Conservation (phyloP, 2,329 filamentous ascomycete species). For the Alternaria metachromatica region DNA sequence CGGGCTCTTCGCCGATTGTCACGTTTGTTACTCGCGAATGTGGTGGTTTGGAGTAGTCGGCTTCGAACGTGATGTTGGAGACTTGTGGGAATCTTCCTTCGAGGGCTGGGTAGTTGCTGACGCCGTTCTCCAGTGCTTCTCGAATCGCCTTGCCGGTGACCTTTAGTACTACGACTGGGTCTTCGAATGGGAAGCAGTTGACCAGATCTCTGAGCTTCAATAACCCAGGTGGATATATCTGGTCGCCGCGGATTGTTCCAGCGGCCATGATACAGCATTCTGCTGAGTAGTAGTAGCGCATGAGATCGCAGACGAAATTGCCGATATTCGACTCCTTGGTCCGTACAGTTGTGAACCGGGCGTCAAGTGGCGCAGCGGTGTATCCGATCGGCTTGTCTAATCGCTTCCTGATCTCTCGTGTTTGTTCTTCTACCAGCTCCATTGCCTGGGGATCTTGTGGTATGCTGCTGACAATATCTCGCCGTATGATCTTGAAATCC, state of each 20-base stretch:
- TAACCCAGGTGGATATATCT: conserved; percentile 83
- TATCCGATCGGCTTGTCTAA: conserved; percentile 82
- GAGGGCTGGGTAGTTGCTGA: conserved; percentile 79
- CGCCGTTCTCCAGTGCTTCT: conserved; percentile 83
- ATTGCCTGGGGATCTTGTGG: conserved; percentile 67
- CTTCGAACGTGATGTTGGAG: conserved; percentile 79
- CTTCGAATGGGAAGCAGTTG: conserved; percentile 91
- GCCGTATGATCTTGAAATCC: conserved; percentile 78
- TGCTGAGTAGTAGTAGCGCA: conserved; percentile 80
- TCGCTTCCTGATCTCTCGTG: conserved; percentile 74
- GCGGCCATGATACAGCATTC: conserved; percentile 86
- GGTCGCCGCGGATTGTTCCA: conserved; percentile 86
- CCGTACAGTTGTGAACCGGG: conserved; percentile 83
- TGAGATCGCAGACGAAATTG: conserved; percentile 91
- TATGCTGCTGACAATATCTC: conserved; percentile 75
- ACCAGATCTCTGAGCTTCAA: conserved; percentile 82
- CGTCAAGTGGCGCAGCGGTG: conserved; percentile 81
- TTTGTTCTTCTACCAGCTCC: conserved; percentile 71
- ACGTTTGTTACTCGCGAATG: conserved; percentile 70
- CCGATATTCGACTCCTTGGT: conserved; percentile 81
- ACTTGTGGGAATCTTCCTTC: conserved; percentile 88
- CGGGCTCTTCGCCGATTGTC: conserved; percentile 65
- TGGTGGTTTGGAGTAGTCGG: conserved; percentile 67
- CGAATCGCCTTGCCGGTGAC: conserved; percentile 75
- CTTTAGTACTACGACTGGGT: conserved; percentile 80